Conservation (phyloP, 768 basidiomycete species). For the Trametes gibbosa region DNA sequence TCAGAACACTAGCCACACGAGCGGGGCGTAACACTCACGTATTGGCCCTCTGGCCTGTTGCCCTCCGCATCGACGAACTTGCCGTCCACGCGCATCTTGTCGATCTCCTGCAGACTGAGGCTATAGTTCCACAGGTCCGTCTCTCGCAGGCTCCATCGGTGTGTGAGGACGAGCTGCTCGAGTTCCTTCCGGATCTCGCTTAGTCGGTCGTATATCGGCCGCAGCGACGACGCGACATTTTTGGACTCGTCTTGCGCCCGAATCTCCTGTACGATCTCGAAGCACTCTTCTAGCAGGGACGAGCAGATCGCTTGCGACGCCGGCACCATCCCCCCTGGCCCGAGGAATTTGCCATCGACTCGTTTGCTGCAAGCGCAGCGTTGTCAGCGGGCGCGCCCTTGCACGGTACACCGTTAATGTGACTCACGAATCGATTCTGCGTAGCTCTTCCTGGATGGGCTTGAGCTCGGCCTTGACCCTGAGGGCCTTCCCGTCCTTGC, state of each 20-base stretch:
- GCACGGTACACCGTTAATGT: conserved; percentile 25
- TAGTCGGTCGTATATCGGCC: conserved; percentile 92
- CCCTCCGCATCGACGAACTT: conserved; percentile 96
- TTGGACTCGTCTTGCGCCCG: conserved; percentile 88
- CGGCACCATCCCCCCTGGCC: conserved; percentile 86
- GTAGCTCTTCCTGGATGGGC: conserved; percentile 85
- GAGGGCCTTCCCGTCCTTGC: conserved; percentile 13
- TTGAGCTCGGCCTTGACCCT: conserved; percentile 62
- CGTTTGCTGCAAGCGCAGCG: conserved; percentile 56
- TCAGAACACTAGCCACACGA: neutral
- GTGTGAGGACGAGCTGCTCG: conserved; percentile 87
- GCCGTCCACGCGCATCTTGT: conserved; percentile 95
- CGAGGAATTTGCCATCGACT: conserved; percentile 94
- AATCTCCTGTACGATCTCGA: conserved; percentile 94
- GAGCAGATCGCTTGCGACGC: conserved; percentile 89
- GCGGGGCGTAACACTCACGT: conserved; percentile 49
- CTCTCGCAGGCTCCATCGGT: conserved; percentile 95
- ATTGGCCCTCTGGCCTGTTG: conserved; percentile 90
- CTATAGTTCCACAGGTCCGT: conserved; percentile 94
- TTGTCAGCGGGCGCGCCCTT: too few species aligned
- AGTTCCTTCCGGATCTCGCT: conserved; percentile 82
- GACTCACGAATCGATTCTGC: conserved; percentile 95
- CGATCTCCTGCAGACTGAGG: conserved; percentile 90
- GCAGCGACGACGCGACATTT: conserved; percentile 80
- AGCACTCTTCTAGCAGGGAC: conserved; percentile 93